Percentiles rank a stretch among this genome's conserved stretches.
phyloP scores from a whole-genome alignment of 768 basidiomycete species.

The Pisolithus albus region DNA sequence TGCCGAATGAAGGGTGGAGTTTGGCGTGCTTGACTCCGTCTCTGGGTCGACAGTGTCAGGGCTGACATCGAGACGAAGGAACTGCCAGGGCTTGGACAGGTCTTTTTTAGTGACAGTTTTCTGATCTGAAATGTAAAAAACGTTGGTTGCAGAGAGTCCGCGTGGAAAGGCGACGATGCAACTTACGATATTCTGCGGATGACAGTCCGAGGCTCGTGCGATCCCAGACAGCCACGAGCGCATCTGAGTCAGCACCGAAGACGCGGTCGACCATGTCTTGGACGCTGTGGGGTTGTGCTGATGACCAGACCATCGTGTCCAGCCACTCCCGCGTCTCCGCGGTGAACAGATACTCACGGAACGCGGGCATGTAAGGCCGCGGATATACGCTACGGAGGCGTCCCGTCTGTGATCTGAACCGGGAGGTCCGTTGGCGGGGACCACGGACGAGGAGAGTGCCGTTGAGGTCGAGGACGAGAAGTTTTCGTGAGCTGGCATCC shows the following conservation, averaged over 20 bases:
- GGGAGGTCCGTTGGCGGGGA: conserved; percentile 1
- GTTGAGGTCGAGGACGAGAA: conserved; percentile 56
- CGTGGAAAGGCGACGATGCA: conserved; percentile 6
- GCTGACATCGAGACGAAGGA: conserved; percentile 20
- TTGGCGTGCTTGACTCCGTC: neutral
- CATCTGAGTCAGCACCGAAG: conserved; percentile 40
- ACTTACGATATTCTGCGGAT: conserved; percentile 59
- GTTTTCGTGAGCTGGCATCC: conserved; percentile 40
- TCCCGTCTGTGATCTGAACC: neutral
- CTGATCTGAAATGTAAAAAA: conserved; percentile 4
- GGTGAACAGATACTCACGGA: conserved; percentile 59
- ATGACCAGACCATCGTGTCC: conserved; percentile 86
- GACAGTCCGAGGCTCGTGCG: conserved; percentile 70
- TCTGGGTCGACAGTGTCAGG: neutral
- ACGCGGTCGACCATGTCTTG: conserved; percentile 61
- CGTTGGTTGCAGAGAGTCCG: neutral
- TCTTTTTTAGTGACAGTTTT: conserved; percentile 60
- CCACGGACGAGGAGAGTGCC: neutral
- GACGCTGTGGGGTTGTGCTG: conserved; percentile 77
- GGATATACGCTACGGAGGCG: conserved; percentile 41
- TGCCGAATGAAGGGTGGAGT: conserved; percentile 31
- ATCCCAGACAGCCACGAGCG: conserved; percentile 67
- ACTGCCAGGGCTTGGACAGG: conserved; percentile 60
- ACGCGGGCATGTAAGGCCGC: conserved; percentile 60
- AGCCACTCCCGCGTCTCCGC: conserved; percentile 56